A percentile compares a stretch with the other conserved stretches of the same genome.
These are phyloP conservation scores for Pseudoscleropodium purum DNA, from an alignment of 225 moss, liverwort and hornwort species.

Conservation along the genomic window DNA sequence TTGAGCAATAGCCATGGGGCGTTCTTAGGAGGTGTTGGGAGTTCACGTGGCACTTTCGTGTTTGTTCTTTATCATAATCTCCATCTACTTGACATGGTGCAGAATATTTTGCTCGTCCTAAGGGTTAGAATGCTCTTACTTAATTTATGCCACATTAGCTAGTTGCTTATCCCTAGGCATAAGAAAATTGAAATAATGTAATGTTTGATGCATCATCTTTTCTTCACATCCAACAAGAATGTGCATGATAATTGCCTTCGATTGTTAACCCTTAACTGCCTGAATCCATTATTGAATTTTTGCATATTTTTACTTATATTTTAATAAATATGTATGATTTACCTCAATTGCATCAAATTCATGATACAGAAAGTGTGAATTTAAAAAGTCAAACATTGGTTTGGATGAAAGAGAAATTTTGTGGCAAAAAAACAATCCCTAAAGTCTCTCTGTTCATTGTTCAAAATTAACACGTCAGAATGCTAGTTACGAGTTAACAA, in stretches of 20 bases:
- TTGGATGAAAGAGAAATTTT: background rate
- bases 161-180: rapidly evolving
- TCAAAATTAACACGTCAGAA: rapidly evolving
- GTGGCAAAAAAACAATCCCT: background rate
- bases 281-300: background rate
- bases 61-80: background rate
- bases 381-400: background rate
- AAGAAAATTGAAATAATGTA: background rate
- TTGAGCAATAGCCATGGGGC: background rate
- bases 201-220: background rate
- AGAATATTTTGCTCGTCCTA: background rate
- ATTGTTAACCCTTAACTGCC: rapidly evolving
- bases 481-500: background rate
- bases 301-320: background rate
- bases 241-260: background rate
- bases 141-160: background rate
- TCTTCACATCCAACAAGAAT: background rate
- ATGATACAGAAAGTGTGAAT: rapidly evolving
- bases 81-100: background rate
- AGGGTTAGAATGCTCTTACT: background rate
- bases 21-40: background rate
- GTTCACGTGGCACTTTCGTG: background rate
- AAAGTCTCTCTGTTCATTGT: background rate
- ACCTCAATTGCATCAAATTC: background rate
- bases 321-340: background rate